phyloP scores from a whole-genome alignment of 2,329 filamentous ascomycete genomes.

The Cladophialophora bantiana region DNA sequence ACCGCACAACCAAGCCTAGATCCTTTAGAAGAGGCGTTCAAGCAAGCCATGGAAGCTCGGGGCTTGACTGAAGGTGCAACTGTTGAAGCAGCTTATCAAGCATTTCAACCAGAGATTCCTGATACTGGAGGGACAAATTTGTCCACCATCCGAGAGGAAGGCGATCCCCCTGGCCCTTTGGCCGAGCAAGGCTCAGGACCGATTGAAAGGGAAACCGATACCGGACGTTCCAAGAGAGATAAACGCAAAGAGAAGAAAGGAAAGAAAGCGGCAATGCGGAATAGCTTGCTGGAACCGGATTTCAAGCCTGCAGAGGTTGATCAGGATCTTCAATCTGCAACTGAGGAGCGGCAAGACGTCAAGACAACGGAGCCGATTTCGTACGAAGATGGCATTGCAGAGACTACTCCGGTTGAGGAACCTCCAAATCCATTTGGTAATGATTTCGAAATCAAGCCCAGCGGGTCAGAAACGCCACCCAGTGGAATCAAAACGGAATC shows the following conservation, averaged over 20 bases:
- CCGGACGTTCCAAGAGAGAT: slow-evolving; percentile 34
- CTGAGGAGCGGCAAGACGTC: neutral
- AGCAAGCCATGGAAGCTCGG: slow-evolving; percentile 32
- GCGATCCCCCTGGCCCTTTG: slow-evolving; percentile 14
- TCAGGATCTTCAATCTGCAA: neutral
- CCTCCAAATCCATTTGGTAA: slow-evolving; percentile 32
- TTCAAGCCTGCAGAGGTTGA: neutral
- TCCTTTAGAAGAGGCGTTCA: slow-evolving; percentile 38
- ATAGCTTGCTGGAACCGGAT: slow-evolving; percentile 2
- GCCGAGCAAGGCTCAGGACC: neutral
- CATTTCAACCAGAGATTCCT: slow-evolving; percentile 32
- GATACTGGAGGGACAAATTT: slow-evolving; percentile 18
- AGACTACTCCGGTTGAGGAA: neutral
- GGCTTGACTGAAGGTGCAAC: slow-evolving; percentile 32
- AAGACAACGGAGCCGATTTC: neutral
- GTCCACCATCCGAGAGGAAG: slow-evolving; percentile 30
- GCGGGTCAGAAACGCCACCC: neutral
- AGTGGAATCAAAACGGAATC: neutral
- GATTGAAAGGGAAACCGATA: neutral
- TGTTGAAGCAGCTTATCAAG: slow-evolving; percentile 32
- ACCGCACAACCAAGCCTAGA: neutral
- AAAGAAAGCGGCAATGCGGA: neutral
- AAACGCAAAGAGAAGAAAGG: slow-evolving; percentile 36
- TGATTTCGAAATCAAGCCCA: slow-evolving; percentile 28
- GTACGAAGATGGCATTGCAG: slow-evolving; percentile 1